Evolutionary conservation across 2,329 filamentous ascomycete genomes (phyloP), one percentile per base, ranked within the genome.

Genomic region (Nemania sp.): DNA sequence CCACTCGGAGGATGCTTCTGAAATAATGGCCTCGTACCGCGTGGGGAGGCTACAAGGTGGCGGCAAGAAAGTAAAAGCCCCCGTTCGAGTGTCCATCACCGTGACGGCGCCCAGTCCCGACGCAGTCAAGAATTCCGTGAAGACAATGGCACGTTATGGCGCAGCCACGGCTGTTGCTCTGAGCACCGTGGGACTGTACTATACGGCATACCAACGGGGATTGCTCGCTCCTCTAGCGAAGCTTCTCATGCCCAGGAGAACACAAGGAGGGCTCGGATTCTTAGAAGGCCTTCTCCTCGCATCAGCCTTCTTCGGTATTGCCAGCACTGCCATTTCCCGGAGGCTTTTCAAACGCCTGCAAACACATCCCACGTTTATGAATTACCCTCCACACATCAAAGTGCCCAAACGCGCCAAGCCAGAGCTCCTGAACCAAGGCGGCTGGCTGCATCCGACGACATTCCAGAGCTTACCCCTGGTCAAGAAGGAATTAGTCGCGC

Each of bases 1-100:
- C 46, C 91, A 96, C 79, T 92, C 89, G 48, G 89, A 91, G 21
- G 80, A 82, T 57, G 79, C 79, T 2, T 73, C 69, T 52, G 78
- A 80, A 40, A 76, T 79, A 48, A 76, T 81, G 73, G 71, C 70
- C 2, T 60, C 70, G 12, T 78, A 72, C 54, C 65, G 65, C 42
- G 49, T 81, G 35, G 79, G 79, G 17, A 73, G 71, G 32, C 70
- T 78, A 57, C 75, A 74, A 54, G 76, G 74, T 40, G 69, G 58
- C 13, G 54, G 57, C 54, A 66, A 65, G 39, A 66, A 65, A 47
- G 34, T 54, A 29, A 63, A 63, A 5, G 56, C 71, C 42, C 57
- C 70, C 5, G 68, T 72, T 34, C 65, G 64, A 45, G 56, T 72
- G 3, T 62, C 47, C 9, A 39, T 57, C 20, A 62, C n/a, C 45